Evolutionary conservation across 2,329 filamentous ascomycete genomes (phyloP), one percentile per base, ranked within the genome.

Genomic region (Fusarium sp.): DNA sequence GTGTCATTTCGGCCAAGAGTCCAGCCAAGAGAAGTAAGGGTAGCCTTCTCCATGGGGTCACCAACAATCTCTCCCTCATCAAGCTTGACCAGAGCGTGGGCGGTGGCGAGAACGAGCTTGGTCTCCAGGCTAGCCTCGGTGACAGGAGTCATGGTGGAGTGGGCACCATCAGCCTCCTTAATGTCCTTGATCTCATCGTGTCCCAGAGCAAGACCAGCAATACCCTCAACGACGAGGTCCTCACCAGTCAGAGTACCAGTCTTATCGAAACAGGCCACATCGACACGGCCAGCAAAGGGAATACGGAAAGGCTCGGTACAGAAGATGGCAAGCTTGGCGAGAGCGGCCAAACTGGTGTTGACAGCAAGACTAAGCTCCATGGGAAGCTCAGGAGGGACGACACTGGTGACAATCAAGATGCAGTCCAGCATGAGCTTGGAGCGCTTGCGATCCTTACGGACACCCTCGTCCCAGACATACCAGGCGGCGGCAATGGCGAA

Each of bases 301-400:
- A 99, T 99, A 65, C 96, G 92, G 91, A 99, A 99, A 31, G 96
- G 96, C 82, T 99, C 97, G 3, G 96, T 99, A 81, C 96, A 99
- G 87, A 98, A 99, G 78, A 99, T 99, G 69, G 97, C 96, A 77
- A 92, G 96, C 83, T 96, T 97, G 84, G 95, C 97, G 40, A 99
- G 87, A 31, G 96, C 96, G 58, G 96, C 95, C 82, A 99, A 86
- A 88, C 94, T 97, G 14, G 96, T 99, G 85, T 99, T 99, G 81
- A 99, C 97, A 56, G 97, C 97, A 78, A 99, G 87, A 83, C 94
- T 98, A 61, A 99, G 89, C 81, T 99, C 97, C 96, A 99, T 99
- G 14, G 96, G 96, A 71, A 99, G 87, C 84, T 99, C 96, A 2
- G 96, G 96, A n/a, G 96, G 96, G 1, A 99, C 96, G 67, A 99